Conservation (phyloP, 495 filamentous ascomycete species). For the Daldinia vernicosa region DNA sequence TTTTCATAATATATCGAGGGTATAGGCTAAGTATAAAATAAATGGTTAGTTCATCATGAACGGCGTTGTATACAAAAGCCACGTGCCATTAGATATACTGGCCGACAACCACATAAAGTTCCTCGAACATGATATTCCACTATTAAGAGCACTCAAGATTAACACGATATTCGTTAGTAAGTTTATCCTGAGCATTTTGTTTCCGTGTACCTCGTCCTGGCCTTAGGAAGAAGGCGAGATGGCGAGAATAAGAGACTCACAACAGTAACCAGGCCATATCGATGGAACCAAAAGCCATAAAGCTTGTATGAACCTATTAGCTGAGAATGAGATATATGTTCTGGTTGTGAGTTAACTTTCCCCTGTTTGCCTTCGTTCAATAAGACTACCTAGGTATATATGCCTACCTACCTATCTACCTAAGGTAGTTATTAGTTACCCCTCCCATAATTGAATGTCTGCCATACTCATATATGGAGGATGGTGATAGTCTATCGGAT, state of each 20-base stretch:
- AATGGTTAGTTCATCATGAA: slow-evolving; percentile 65
- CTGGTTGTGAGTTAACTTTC: slow-evolving; percentile 68
- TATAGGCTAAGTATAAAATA: not conserved
- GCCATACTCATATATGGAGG: not conserved
- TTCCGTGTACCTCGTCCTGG: not conserved
- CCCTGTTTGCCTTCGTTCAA: slow-evolving; percentile 14
- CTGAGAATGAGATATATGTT: slow-evolving; percentile 79
- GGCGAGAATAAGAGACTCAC: not conserved
- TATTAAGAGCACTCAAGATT: slow-evolving; percentile 66
- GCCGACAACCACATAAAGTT: slow-evolving; percentile 56
- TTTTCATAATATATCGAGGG: not conserved
- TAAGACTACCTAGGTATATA: not conserved
- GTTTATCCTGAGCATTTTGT: not conserved
- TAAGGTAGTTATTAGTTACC: not conserved
- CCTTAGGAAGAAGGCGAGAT: not conserved
- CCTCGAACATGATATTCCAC: slow-evolving; percentile 71
- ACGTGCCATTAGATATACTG: slow-evolving; percentile 56
- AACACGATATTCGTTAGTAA: slow-evolving; percentile 70
- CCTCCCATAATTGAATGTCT: not conserved
- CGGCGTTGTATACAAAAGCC: slow-evolving; percentile 70
- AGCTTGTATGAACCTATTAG: slow-evolving; percentile 70
- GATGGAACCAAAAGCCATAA: slow-evolving; percentile 69
- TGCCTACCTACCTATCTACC: too few species aligned
- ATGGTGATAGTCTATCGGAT: slow-evolving; percentile 51
- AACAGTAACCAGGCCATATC: slow-evolving; percentile 60